Conservation (phyloP, 495 filamentous ascomycete species). For the Venustampulla echinocandica region DNA sequence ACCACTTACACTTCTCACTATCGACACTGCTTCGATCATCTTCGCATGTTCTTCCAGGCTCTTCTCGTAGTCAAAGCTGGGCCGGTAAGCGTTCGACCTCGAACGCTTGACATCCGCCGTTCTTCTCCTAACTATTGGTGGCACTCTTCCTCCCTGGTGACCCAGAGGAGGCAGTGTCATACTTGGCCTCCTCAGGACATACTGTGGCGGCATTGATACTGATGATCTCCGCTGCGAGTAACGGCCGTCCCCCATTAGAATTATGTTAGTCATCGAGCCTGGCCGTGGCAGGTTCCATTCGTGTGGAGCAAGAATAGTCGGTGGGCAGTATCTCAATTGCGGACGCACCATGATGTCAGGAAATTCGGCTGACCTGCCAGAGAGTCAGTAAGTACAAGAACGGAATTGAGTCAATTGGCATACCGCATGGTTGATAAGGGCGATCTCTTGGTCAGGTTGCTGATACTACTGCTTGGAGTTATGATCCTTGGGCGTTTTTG, state of each 20-base stretch:
- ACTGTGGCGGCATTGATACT: too few relatives aligned
- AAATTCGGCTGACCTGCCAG: slow-evolving; percentile 9
- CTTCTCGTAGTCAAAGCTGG: slow-evolving; percentile 8
- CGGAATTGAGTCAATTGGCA: neutral
- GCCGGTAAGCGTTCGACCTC: slow-evolving; percentile 6
- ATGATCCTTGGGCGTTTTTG: slow-evolving; percentile 3
- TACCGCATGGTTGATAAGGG: slow-evolving; percentile 18
- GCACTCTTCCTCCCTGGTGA: neutral
- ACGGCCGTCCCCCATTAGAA: slow-evolving; percentile 3
- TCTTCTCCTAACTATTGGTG: slow-evolving; percentile 5
- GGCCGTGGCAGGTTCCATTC: slow-evolving; percentile 15
- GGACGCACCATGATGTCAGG: slow-evolving; percentile 10
- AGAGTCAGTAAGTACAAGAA: neutral
- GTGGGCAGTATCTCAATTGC: slow-evolving; percentile 13
- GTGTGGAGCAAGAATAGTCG: slow-evolving; percentile 7
- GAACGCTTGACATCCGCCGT: slow-evolving; percentile 8
- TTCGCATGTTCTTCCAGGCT: slow-evolving; percentile 13
- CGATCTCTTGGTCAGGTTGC: slow-evolving; percentile 8
- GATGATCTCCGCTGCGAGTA: slow-evolving; percentile 3
- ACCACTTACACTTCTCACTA: neutral
- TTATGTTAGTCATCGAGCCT: slow-evolving; percentile 8
- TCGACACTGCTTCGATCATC: slow-evolving; percentile 8
- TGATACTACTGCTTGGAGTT: slow-evolving; percentile 20
- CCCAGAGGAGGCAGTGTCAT: slow-evolving; percentile 4
- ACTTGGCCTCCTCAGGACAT: neutral